Evolutionary conservation across 2,329 filamentous ascomycete species (phyloP).

Genomic region (Sordariomycetes sp.): DNA sequence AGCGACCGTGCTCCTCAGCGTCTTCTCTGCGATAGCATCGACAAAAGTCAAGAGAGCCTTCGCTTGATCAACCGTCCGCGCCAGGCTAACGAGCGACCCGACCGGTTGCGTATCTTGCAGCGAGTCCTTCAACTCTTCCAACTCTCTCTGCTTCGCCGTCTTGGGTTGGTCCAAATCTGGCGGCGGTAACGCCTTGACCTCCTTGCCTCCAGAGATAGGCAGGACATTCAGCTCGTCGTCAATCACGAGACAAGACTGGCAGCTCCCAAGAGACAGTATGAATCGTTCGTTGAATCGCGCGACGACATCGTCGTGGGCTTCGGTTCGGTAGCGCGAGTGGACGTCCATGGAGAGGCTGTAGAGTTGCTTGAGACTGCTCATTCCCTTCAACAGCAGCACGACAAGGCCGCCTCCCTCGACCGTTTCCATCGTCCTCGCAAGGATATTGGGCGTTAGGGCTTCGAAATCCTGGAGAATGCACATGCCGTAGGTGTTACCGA

Average conservation of each 20-base stretch:
- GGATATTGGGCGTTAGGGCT: slow-evolving; percentile 90
- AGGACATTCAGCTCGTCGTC: slow-evolving; percentile 97
- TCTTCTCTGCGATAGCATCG: slow-evolving; percentile 94
- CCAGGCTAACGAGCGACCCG: slow-evolving; percentile 71
- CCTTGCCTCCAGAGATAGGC: slow-evolving; percentile 91
- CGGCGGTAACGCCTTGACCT: slow-evolving; percentile 71
- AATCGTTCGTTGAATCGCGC: slow-evolving; percentile 97
- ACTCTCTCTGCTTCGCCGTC: slow-evolving; percentile 60
- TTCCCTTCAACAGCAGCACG: slow-evolving; percentile 82
- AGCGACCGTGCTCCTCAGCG: slow-evolving; percentile 82
- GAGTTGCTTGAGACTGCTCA: slow-evolving; percentile 93
- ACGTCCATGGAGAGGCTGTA: slow-evolving; percentile 98
- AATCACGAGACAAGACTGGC: slow-evolving; percentile 87
- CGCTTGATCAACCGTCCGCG: slow-evolving; percentile 88
- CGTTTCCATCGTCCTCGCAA: slow-evolving; percentile 91
- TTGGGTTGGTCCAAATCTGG: slow-evolving; percentile 64
- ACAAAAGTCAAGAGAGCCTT: slow-evolving; percentile 96
- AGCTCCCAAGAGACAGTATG: slow-evolving; percentile 88
- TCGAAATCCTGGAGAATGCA: slow-evolving; percentile 98
- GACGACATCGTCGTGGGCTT: slow-evolving; percentile 89
- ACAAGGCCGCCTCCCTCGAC: slow-evolving; percentile 94
- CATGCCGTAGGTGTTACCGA: slow-evolving; percentile 97
- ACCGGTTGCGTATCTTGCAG: slow-evolving; percentile 78
- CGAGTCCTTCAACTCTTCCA: slow-evolving; percentile 79
- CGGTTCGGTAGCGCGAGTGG: slow-evolving; percentile 90